Evolutionary conservation across 306 rosid genomes (phyloP).

Genomic region (Quercus cerris): DNA sequence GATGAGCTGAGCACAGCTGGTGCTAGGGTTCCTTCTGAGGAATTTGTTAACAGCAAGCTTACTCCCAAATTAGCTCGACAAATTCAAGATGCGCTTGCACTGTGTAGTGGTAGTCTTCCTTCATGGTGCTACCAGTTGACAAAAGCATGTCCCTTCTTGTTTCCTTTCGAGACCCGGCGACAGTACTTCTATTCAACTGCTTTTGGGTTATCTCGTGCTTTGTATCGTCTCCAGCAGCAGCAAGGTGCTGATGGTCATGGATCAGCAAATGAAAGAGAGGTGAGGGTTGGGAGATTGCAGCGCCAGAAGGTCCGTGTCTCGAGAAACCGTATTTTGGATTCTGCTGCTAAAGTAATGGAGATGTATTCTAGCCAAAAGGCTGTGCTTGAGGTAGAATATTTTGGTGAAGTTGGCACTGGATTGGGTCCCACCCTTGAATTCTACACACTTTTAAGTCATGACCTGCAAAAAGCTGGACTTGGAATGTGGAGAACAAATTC

Average conservation of each 20-base stretch:
- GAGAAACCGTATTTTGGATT: constrained; percentile 90
- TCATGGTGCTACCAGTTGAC: constrained; percentile 98
- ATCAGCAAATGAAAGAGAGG: constrained; percentile 82
- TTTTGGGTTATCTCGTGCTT: constrained; percentile 94
- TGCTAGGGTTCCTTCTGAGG: constrained; percentile 66
- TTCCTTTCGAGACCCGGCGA: constrained; percentile 94
- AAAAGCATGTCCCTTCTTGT: constrained; percentile 96
- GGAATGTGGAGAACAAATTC: constrained; percentile 90
- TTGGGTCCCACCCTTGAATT: constrained; percentile 99
- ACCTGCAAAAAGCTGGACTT: constrained; percentile 78
- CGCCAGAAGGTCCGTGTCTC: constrained; percentile 98
- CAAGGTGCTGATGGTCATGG: constrained; percentile 99
- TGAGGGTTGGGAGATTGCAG: constrained; percentile 95
- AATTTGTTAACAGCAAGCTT: constrained; percentile 87
- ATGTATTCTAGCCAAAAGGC: constrained; percentile 99
- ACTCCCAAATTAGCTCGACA: constrained; percentile 97
- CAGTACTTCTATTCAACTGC: constrained; percentile 98
- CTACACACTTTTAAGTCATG: constrained; percentile 93
- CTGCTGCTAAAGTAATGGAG: constrained; percentile 99
- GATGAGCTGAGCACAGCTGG: constrained; percentile 60
- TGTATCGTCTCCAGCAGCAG: constrained; percentile 95
- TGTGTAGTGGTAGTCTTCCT: constrained; percentile 99
- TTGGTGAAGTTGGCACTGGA: constrained; percentile 99
- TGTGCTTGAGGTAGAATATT: constrained; percentile 98
- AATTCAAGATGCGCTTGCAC: constrained; percentile 99